Base-by-base conservation (phyloP, 2,329 filamentous ascomycete species). In the Aspergillus unguis region DNA sequence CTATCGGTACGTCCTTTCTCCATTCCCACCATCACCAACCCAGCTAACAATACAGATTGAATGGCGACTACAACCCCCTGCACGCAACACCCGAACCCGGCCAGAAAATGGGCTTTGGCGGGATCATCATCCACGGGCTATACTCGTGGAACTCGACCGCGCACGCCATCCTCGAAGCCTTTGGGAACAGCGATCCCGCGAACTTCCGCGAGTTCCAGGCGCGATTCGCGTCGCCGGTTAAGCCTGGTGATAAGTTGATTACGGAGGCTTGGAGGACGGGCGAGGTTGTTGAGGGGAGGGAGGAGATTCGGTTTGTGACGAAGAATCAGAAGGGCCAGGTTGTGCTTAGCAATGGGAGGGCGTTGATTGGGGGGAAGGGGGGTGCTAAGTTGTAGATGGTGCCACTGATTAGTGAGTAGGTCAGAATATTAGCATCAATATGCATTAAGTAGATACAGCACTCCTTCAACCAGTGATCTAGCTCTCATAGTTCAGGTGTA, bases 51-150 rank as follows among this genome's bases (percentile, higher is more conserved):
- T 25, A 8, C 58, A 82, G 90, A 58, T 81, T 96, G 46, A 96
- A 95, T 64, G 91, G 91, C 60, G 92, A 96, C 76, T 96, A 96
- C 75, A 96, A 96, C 77, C 92, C 91, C 28, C 84, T 96, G 33
- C 91, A 96, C 69, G 90, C 90, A 5, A 88, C 88, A 17, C 90
- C 90, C 9, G 88, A 90, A 73, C 89, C 90, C 0, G 90, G 90
- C 55, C 75, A 83, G 72, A 87, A 90, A 75, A 95, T 96, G 89
- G 91, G 92, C 55, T 96, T 95, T 62, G 89, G 90, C 28, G 91
- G 91, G 32, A 79, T 84, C 62, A 96, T 96, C 71, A 88, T 95
- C 70, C 91, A 96, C 74, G 92, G 92, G 23, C 78, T 96, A 42
- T 95, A 86, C 76, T 89, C 85, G 62, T 96, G 88, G 86, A 96